phyloP scores from a whole-genome alignment of 306 rosid species.

The Begonia masoniana region DNA sequence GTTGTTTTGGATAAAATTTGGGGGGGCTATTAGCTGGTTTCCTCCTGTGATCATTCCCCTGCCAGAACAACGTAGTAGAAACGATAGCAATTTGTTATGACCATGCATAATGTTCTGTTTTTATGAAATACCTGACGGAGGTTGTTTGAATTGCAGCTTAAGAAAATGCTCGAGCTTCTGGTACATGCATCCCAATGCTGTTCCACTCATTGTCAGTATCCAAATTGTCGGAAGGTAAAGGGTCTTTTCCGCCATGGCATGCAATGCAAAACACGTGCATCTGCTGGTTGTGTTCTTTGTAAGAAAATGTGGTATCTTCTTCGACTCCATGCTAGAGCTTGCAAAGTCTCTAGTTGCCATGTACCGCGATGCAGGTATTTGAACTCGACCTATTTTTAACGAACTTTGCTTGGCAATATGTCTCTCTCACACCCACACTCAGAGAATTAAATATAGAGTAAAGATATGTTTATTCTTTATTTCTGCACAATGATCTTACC shows the following conservation, averaged over 20 bases:
- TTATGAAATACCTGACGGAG: neutral
- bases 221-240: constrained; percentile 95
- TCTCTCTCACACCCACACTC: neutral
- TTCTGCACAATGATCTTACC: no score
- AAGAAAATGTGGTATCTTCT: constrained; percentile 98
- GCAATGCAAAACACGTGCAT: constrained; percentile 77
- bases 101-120: neutral
- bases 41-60: no score
- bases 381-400: neutral
- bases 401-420: neutral
- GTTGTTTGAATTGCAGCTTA: constrained; percentile 44
- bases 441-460: no score
- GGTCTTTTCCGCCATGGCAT: constrained; percentile 95
- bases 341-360: constrained; percentile 85
- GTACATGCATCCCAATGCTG: constrained; percentile 97
- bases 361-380: constrained; percentile 98
- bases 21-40: no score
- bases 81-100: neutral
- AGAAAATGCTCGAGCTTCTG: constrained; percentile 92
- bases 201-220: constrained; percentile 78
- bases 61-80: no score
- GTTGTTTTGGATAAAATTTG: no score
- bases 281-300: constrained; percentile 94
- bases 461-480: neutral
- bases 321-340: constrained; percentile 96